Conservation (phyloP, 1,139 yeast species). For the Magnusiomyces magnusii region DNA sequence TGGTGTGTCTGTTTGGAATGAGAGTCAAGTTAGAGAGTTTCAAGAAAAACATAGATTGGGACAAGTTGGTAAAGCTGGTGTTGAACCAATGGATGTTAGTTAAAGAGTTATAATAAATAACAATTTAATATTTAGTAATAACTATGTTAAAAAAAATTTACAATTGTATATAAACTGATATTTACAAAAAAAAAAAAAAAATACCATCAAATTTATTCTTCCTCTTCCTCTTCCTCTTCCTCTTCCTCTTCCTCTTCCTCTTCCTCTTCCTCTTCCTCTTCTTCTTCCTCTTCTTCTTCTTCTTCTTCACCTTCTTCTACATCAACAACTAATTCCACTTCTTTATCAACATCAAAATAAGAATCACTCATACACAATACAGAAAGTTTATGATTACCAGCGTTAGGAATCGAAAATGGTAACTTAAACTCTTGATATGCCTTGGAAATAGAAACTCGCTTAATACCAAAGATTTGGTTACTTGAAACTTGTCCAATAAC, state of each 20-base stretch:
- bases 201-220: slow-evolving; percentile 1
- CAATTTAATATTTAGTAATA: neutral
- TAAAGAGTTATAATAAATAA: neutral
- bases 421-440: slow-evolving; percentile 49
- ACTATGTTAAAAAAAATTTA: neutral
- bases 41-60: slow-evolving; percentile 45
- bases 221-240: slow-evolving; percentile 18
- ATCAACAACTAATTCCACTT: slow-evolving; percentile 46
- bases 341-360: slow-evolving; percentile 86
- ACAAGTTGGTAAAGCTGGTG: slow-evolving; percentile 17
- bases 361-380: slow-evolving; percentile 91
- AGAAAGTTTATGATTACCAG: slow-evolving; percentile 55
- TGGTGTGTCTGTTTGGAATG: slow-evolving; percentile 90
- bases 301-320: slow-evolving; percentile 35
- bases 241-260: slow-evolving; percentile 39
- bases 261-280: slow-evolving; percentile 53
- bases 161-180: neutral
- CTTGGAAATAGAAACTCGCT: slow-evolving; percentile 50
- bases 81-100: slow-evolving; percentile 4
- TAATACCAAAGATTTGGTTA: slow-evolving; percentile 65
- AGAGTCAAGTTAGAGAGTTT: slow-evolving; percentile 55
- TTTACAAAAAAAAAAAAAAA: slow-evolving; percentile 12
- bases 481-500: slow-evolving; percentile 61
- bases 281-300: slow-evolving; percentile 9
- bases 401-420: slow-evolving; percentile 49